phyloP scores from a whole-genome alignment of 1,284 basidiomycete species.

The Xanthoconium separans region DNA sequence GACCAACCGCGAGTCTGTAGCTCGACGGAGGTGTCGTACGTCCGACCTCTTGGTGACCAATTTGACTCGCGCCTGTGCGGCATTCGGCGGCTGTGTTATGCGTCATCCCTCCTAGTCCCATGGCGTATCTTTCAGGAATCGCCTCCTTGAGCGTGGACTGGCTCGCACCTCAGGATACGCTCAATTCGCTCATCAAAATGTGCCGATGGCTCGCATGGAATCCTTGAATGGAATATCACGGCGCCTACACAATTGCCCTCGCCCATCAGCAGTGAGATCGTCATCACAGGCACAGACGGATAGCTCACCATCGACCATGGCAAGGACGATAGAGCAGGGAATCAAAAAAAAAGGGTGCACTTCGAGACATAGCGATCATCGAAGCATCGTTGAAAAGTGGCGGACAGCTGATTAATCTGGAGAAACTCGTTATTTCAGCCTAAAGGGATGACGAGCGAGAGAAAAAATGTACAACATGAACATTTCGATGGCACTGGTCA shows the following conservation, averaged over 20 bases:
- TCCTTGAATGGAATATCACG: constrained; percentile 55
- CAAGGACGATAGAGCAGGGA: constrained; percentile 47
- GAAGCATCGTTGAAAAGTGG: constrained; percentile 73
- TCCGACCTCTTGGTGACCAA: constrained; percentile 12
- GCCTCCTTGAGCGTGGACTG: constrained; percentile 68
- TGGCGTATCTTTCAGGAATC: constrained; percentile 59
- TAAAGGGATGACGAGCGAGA: not conserved
- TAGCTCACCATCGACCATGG: constrained; percentile 53
- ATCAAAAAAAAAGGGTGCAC: constrained; percentile 54
- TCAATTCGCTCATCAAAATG: constrained; percentile 54
- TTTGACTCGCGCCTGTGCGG: constrained; percentile 30
- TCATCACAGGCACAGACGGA: constrained; percentile 61
- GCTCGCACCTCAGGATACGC: constrained; percentile 75
- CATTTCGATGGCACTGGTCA: too few relatives aligned
- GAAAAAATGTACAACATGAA: too few relatives aligned
- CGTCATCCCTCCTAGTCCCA: constrained; percentile 52
- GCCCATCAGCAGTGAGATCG: constrained; percentile 40
- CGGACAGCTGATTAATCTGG: constrained; percentile 60
- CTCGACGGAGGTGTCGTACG: constrained; percentile 73
- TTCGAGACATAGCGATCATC: constrained; percentile 76
- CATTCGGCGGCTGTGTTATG: constrained; percentile 66
- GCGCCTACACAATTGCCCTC: constrained; percentile 49
- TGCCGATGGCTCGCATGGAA: constrained; percentile 56
- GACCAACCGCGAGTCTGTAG: constrained; percentile 24
- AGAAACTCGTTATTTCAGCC: constrained; percentile 33